These are phyloP conservation scores for Gracilaria gracilis DNA, from an alignment of 23 red algal species.

Conservation along the genomic window DNA sequence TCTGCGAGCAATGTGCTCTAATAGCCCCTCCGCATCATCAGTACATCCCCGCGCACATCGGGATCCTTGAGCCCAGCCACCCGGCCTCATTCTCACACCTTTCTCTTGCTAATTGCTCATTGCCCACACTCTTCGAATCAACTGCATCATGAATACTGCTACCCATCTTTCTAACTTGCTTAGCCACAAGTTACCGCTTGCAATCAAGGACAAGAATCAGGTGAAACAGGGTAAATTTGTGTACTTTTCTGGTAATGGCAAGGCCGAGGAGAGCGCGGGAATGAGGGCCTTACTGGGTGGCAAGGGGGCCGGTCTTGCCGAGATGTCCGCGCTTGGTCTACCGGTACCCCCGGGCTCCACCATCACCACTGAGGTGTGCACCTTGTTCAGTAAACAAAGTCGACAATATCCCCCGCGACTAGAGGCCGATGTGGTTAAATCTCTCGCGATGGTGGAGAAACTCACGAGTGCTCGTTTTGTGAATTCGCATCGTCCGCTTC, in stretches of 20 bases:
- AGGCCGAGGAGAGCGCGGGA: slow-evolving; percentile 40
- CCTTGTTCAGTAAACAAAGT: slow-evolving; percentile 40
- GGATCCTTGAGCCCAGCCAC: slow-evolving; percentile 16
- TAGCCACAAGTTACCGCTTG: neutral
- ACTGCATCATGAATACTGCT: slow-evolving; percentile 27
- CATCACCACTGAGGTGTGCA: slow-evolving; percentile 63
- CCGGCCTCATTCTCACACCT: slow-evolving; percentile 30
- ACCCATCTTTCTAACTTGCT: slow-evolving; percentile 19
- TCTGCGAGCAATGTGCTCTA: neutral
- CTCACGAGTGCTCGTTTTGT: slow-evolving; percentile 46
- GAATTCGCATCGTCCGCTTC: slow-evolving; percentile 38
- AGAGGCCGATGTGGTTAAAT: slow-evolving; percentile 50
- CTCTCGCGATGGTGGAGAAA: slow-evolving; percentile 49
- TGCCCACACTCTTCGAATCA: neutral
- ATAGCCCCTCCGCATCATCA: neutral
- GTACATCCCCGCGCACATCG: neutral
- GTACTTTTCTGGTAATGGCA: slow-evolving; percentile 49
- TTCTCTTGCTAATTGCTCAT: neutral
- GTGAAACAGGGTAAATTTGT: slow-evolving; percentile 44
- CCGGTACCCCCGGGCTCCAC: slow-evolving; percentile 71
- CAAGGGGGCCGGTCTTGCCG: slow-evolving; percentile 63
- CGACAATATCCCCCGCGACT: slow-evolving; percentile 36
- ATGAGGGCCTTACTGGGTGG: slow-evolving; percentile 65
- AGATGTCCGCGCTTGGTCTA: slow-evolving; percentile 61
- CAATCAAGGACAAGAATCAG: neutral